Evolutionary conservation across 2,329 filamentous ascomycete genomes (phyloP).

Genomic region (Penicillium sp.): DNA sequence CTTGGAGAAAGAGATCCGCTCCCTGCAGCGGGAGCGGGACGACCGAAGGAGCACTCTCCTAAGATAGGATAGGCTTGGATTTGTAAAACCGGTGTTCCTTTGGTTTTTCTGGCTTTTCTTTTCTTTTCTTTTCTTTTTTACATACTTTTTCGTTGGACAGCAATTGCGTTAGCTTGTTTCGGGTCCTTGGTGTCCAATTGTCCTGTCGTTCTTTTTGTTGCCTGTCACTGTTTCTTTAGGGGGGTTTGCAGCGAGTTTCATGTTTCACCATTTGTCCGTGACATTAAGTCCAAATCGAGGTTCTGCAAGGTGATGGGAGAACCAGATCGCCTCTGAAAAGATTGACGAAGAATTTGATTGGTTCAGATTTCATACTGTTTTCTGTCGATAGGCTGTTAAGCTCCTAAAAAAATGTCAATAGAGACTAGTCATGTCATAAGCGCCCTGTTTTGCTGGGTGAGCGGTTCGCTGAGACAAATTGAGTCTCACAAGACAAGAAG

Average conservation of each 20-base stretch:
- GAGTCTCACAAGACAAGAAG: conserved; percentile 17
- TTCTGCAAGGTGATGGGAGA: conserved; percentile 25
- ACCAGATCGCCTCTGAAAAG: conserved; percentile 17
- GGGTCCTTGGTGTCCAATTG: conserved; percentile 10
- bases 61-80: conserved; percentile 18
- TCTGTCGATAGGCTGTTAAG: conserved; percentile 19
- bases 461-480: conserved; percentile 31
- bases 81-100: conserved; percentile 9
- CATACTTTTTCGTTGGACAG: conserved; percentile 10
- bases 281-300: conserved; percentile 26
- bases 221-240: conserved; percentile 18
- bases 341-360: conserved; percentile 26
- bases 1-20: conserved; percentile 65
- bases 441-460: conserved; percentile 31
- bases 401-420: conserved; percentile 27
- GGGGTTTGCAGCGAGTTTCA: conserved; percentile 23
- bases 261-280: conserved; percentile 30
- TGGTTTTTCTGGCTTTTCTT: conserved; percentile 7
- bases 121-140: conserved; percentile 13
- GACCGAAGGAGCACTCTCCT: conserved; percentile 34
- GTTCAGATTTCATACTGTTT: conserved; percentile 12
- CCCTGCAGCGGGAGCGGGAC: conserved; percentile 59
- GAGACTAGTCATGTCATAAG: conserved; percentile 33
- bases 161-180: conserved; percentile 18
- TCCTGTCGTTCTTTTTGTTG: conserved; percentile 14